These are phyloP conservation scores for Lanmaoa rubissima DNA, from an alignment of 768 basidiomycete species.

Conservation along the genomic window DNA sequence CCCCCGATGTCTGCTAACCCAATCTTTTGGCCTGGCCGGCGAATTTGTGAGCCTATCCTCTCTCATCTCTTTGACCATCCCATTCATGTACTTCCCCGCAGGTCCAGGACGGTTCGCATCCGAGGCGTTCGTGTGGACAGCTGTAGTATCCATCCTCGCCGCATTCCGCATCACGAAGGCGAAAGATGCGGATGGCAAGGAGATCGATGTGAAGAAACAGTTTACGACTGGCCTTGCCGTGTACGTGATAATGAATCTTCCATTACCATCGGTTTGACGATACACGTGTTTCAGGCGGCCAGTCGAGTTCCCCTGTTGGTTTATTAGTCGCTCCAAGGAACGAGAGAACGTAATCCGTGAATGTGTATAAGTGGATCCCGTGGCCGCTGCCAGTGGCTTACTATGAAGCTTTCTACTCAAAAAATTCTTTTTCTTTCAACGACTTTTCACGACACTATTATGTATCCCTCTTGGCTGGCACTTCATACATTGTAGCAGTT, in stretches of 20 bases:
- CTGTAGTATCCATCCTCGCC: slow-evolving; percentile 24
- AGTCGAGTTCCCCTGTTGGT: slow-evolving; percentile 22
- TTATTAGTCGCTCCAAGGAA: slow-evolving; percentile 18
- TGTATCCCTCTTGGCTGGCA: not conserved
- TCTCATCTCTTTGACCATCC: not conserved
- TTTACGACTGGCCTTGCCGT: slow-evolving; percentile 25
- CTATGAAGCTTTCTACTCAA: not conserved
- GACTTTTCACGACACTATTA: not conserved
- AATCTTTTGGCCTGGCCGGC: slow-evolving; percentile 26
- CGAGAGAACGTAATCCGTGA: slow-evolving; percentile 3
- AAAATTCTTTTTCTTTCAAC: not conserved
- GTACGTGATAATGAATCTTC: slow-evolving; percentile 5
- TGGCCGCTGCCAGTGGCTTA: not conserved
- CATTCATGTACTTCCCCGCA: not conserved
- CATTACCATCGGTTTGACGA: not conserved
- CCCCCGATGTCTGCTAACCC: slow-evolving; percentile 16
- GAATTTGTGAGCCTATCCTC: slow-evolving; percentile 17
- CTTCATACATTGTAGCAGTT: slow-evolving; percentile 6
- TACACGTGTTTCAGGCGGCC: slow-evolving; percentile 13
- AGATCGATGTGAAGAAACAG: slow-evolving; percentile 20
- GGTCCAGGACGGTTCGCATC: slow-evolving; percentile 25
- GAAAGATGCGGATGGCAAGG: slow-evolving; percentile 19
- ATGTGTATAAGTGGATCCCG: not conserved
- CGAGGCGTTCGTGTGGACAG: slow-evolving; percentile 23
- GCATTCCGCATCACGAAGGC: slow-evolving; percentile 23